A percentile compares a stretch with the other conserved stretches of the same genome.
Evolutionary conservation across 2,329 filamentous ascomycete species (phyloP).

Genomic region (Fonsecaea nubica): DNA sequence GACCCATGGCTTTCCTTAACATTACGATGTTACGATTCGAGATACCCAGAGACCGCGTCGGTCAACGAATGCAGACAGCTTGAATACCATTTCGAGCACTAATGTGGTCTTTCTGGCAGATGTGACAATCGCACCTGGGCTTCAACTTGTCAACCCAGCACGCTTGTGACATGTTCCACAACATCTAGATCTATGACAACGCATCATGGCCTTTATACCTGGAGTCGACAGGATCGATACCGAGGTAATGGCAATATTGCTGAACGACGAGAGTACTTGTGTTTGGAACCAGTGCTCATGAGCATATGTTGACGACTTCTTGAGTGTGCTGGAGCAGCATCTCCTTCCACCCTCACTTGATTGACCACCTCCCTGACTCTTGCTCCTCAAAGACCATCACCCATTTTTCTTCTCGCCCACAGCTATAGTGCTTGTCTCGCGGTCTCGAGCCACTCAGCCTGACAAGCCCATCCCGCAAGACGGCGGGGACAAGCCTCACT

Average conservation of each 20-base stretch:
- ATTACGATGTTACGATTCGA: slow-evolving; percentile 30
- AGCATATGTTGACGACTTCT: neutral
- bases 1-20: slow-evolving; percentile 2
- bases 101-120: neutral
- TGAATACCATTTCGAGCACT: neutral
- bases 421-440: neutral
- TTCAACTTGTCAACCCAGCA: slow-evolving; percentile 5
- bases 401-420: neutral
- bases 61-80: slow-evolving; percentile 3
- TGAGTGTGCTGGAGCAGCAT: neutral
- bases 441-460: neutral
- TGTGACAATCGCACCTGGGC: neutral
- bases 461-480: neutral
- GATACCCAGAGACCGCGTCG: slow-evolving; percentile 24
- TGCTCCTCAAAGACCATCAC: neutral
- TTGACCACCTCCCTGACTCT: neutral
- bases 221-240: slow-evolving; percentile 6
- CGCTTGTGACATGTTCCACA: slow-evolving; percentile 26
- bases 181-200: slow-evolving; percentile 15
- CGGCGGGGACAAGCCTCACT: neutral
- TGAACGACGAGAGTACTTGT: neutral
- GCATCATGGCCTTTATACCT: slow-evolving; percentile 14
- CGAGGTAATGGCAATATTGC: neutral
- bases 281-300: neutral
- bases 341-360: neutral